Evolutionary conservation across 192 early-diverging fungal genomes (phyloP).

Genomic region (Spinellus fusiger): DNA sequence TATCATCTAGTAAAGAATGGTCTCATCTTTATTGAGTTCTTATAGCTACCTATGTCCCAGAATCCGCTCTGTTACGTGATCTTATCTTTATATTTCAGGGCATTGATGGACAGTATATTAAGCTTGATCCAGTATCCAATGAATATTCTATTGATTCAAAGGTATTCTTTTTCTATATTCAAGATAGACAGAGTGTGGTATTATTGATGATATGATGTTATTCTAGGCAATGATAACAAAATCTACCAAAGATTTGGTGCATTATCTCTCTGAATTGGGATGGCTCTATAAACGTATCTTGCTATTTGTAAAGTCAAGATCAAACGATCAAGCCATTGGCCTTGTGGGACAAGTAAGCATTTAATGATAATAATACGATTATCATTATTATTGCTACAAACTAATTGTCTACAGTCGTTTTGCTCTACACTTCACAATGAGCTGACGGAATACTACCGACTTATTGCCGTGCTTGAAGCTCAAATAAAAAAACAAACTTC

Average conservation of each 20-base stretch:
- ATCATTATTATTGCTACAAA: constrained; percentile 1
- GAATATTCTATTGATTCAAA: constrained; percentile 51
- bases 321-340: constrained; percentile 43
- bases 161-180: constrained; percentile 24
- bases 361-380: not conserved
- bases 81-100: constrained; percentile 92
- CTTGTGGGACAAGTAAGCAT: constrained; percentile 50
- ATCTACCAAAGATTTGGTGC: constrained; percentile 61
- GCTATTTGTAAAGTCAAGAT: constrained; percentile 42
- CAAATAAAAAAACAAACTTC: constrained; percentile 47
- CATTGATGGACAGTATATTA: constrained; percentile 81
- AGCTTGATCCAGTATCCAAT: constrained; percentile 45
- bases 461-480: constrained; percentile 82
- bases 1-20: not conserved
- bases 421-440: constrained; percentile 75
- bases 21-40: constrained; percentile 3
- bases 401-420: constrained; percentile 62
- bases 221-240: constrained; percentile 42
- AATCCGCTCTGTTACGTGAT: constrained; percentile 70
- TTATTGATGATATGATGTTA: no score
- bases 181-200: no score
- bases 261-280: constrained; percentile 71
- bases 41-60: constrained; percentile 37
- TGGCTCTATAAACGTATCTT: constrained; percentile 65
- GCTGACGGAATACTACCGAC: constrained; percentile 75